Evolutionary conservation across 2,329 filamentous ascomycete genomes (phyloP), one percentile per base, ranked within the genome.

Genomic region (Colletotrichum tropicicola): DNA sequence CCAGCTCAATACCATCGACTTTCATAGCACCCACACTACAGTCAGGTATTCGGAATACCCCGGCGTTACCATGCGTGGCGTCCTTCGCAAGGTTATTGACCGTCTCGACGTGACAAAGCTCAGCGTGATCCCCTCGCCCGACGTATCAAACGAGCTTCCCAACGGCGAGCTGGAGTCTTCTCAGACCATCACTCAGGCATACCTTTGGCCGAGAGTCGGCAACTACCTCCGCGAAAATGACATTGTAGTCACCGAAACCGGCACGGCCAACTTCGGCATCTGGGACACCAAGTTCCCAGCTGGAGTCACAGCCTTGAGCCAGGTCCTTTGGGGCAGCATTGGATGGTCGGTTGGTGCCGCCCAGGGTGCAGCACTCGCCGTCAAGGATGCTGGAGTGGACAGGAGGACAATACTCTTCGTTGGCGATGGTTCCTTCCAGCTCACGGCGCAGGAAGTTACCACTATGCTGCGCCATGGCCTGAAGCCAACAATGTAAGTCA

Each of bases 201-300:
- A 87, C 83, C 85, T 97, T 75, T 97, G 93, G 92, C 91, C 91
- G 0, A 87, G 86, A 39, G 81, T 96, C 15, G 90, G 91, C 37
- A 83, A 89, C 67, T 97, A 91, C 83, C 80, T 97, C 9, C 83
- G 85, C 57, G 82, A 89, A 57, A 84, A 89, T 47, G 94, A 97
- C 72, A 87, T 97, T 60, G 82, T 97, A 58, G 86, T 97, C 53
- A 95, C 93, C 0, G 94, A 97, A 76, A 97, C 93, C 2, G 94
- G 93, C 39, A 97, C 94, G 0, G 84, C 93, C 62, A 95, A 94
- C 79, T 95, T 97, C 75, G 94, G 94, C 59, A 92, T 96, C 71
- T 93, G 92, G 88, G 92, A 94, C 62, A 94, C 93, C 5, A 87
- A 87, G 43, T 96, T 97, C 80, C 93, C 93, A 0, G 75, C 82